Percentiles rank a stretch among this genome's conserved stretches.
These are phyloP conservation scores for Coemansia sp. DNA, from an alignment of 192 early-diverging fungal genomes.

Conservation along the genomic window DNA sequence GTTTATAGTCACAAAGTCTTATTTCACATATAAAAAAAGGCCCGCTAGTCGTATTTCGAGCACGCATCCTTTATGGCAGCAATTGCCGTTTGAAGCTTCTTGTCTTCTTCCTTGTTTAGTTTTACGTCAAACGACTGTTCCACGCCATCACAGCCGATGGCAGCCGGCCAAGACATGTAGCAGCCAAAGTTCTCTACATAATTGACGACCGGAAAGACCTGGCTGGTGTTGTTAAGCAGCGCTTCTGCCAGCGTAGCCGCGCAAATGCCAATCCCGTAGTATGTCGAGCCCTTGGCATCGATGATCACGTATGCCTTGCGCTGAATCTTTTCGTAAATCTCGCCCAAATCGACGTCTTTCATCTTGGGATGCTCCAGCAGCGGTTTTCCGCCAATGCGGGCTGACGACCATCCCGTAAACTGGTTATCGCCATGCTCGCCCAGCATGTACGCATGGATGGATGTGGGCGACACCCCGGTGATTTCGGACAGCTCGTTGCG, in stretches of 20 bases:
- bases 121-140: constrained; percentile 68
- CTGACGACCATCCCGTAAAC: constrained; percentile 77
- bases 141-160: constrained; percentile 70
- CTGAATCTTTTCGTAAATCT: constrained; percentile 59
- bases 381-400: constrained; percentile 66
- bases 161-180: constrained; percentile 75
- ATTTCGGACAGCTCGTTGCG: constrained; percentile 57
- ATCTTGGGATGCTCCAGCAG: constrained; percentile 65
- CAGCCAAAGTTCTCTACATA: constrained; percentile 62
- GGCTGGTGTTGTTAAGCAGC: constrained; percentile 67
- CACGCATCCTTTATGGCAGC: constrained; percentile 56
- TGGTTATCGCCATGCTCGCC: constrained; percentile 89
- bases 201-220: constrained; percentile 68
- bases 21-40: too few species aligned
- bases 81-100: constrained; percentile 57
- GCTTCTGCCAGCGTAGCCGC: constrained; percentile 65
- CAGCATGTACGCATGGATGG: constrained; percentile 77
- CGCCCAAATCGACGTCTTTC: constrained; percentile 55
- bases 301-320: constrained; percentile 83
- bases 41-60: constrained; percentile 36
- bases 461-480: constrained; percentile 62
- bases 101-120: constrained; percentile 59
- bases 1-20: too few species aligned
- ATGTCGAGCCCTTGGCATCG: constrained; percentile 79
- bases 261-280: constrained; percentile 82